Base-by-base conservation (phyloP, 257 asterid species). In the Vinca minor region DNA sequence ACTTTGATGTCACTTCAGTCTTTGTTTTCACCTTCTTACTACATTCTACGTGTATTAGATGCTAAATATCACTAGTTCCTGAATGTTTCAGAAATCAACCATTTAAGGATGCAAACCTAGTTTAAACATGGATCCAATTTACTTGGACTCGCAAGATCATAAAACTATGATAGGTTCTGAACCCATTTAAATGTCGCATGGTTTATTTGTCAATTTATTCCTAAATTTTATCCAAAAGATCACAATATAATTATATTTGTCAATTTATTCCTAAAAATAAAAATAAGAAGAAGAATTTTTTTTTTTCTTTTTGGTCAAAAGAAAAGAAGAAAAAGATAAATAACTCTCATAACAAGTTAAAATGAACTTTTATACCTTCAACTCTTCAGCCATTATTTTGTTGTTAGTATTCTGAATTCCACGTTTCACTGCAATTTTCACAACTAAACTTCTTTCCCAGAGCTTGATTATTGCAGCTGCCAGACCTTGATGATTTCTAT, bases 321-420 rank as follows among this genome's bases (percentile, higher is more conserved):
- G 1, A 29, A 59, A 59, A n/a, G 50, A n/a, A n/a, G n/a, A 35
- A 26, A 45, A 14, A 50, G 10, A 18, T 20, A 9, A n/a, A 59
- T 31, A 67, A 45, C 62, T 45, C 62, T 66, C 64, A 68, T 48
- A 44, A 50, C n/a, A 39, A 68, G 65, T 60, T 44, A 56, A 70
- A 59, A 13, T 44, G 42, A n/a, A n/a, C n/a, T n/a, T n/a, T n/a
- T n/a, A 61, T 79, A 92, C 98, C 97, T 92, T 92, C 73, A 92
- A 72, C 74, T 92, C 98, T 62, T 92, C 98, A 23, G 98, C 80
- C 98, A 92, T 92, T 65, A 92, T 75, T 81, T 92, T 79, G 78
- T 92, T 92, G 79, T 92, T 92, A 42, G 98, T 92, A 78, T 92
- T 92, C 83, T 89, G 98, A 71, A 89, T 87, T 74, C 98, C 98